Conservation (phyloP, 2,329 filamentous ascomycete species). For the Hymenoscyphus fructigenus region DNA sequence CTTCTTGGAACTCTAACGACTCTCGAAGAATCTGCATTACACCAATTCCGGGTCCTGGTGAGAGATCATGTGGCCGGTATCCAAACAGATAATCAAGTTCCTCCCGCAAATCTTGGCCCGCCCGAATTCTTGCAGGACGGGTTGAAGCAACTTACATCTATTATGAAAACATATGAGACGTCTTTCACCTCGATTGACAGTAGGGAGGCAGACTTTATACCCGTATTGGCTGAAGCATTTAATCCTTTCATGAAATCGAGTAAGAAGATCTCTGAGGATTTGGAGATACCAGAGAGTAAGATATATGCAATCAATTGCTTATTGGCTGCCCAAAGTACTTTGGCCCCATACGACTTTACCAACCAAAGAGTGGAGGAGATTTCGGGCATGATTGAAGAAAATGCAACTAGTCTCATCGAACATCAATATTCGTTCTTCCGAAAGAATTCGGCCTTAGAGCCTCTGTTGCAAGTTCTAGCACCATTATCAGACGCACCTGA, state of each 20-base stretch:
- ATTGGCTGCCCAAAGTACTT: conserved; percentile 53
- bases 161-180: conserved; percentile 85
- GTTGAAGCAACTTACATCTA: conserved; percentile 70
- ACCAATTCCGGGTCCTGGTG: conserved; percentile 79
- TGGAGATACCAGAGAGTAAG: conserved; percentile 58
- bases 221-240: conserved; percentile 74
- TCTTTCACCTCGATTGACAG: conserved; percentile 64
- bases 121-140: conserved; percentile 81
- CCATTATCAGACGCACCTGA: conserved; percentile 41
- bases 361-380: conserved; percentile 54
- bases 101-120: conserved; percentile 70
- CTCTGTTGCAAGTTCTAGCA: conserved; percentile 58
- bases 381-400: conserved; percentile 53
- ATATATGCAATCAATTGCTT: conserved; percentile 76
- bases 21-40: conserved; percentile 73
- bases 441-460: conserved; percentile 68
- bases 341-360: conserved; percentile 65
- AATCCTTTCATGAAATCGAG: conserved; percentile 83
- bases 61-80: conserved; percentile 75
- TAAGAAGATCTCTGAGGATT: conserved; percentile 62
- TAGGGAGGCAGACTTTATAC: conserved; percentile 68
- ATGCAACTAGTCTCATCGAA: conserved; percentile 58
- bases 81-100: conserved; percentile 68
- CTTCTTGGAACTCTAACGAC: conserved; percentile 67
- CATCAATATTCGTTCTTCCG: conserved; percentile 74